Conservation (phyloP, 345 rosid species). For the Turritis glabra region DNA sequence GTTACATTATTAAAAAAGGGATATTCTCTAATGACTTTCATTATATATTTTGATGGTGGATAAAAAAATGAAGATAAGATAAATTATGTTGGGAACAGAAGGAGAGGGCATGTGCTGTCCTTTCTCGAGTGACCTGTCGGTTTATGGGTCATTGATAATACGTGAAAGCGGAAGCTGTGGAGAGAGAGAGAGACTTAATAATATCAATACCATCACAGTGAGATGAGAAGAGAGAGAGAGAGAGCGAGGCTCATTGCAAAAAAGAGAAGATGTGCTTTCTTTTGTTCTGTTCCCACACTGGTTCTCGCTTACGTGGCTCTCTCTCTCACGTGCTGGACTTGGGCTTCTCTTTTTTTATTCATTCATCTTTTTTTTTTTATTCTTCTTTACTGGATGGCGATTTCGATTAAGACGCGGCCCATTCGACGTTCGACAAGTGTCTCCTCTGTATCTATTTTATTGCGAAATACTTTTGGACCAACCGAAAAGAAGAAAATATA, state of each 20-base stretch:
- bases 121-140: slow-evolving; percentile 40
- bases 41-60: slow-evolving; percentile 11
- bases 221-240: background rate
- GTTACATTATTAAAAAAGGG: background rate
- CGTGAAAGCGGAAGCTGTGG: slow-evolving; percentile 41
- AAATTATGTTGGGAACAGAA: slow-evolving; percentile 17
- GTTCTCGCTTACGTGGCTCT: slow-evolving; percentile 28
- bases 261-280: slow-evolving; percentile 41
- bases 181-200: slow-evolving; percentile 8
- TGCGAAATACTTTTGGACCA: background rate
- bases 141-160: slow-evolving; percentile 41
- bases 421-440: slow-evolving; percentile 20
- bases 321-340: slow-evolving; percentile 37
- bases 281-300: slow-evolving; percentile 39
- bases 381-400: slow-evolving; percentile 28
- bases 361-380: background rate
- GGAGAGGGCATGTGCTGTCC: slow-evolving; percentile 38
- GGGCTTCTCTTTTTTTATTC: background rate
- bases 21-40: background rate
- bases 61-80: slow-evolving; percentile 31
- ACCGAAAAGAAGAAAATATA: background rate
- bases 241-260: background rate
- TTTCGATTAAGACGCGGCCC: slow-evolving; percentile 42
- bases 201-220: background rate
- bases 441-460: background rate